These are phyloP conservation scores for Ophiostoma perfectum DNA, from an alignment of 2,329 filamentous ascomycete species.

Conservation along the genomic window DNA sequence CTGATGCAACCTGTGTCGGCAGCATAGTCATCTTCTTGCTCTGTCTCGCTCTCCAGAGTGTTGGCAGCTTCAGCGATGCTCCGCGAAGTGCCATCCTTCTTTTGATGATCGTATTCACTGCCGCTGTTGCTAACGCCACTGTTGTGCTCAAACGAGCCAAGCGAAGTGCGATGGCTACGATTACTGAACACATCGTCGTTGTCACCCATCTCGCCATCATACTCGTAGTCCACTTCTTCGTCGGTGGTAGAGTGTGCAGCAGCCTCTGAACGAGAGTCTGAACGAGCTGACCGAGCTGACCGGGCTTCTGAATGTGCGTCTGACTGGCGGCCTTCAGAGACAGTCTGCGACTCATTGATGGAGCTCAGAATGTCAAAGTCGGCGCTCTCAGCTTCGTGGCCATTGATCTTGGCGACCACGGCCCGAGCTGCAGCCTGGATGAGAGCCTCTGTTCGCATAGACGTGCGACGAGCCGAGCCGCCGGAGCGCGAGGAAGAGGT, in stretches of 20 bases:
- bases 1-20: slow-evolving; percentile 29
- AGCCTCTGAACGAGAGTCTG: not conserved
- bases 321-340: not conserved
- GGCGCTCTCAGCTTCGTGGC: slow-evolving; percentile 31
- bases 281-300: not conserved
- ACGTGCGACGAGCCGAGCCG: slow-evolving; percentile 36
- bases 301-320: not conserved
- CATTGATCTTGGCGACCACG: slow-evolving; percentile 45
- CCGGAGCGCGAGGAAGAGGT: slow-evolving; percentile 21
- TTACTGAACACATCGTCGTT: slow-evolving; percentile 54
- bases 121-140: slow-evolving; percentile 25
- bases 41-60: slow-evolving; percentile 18
- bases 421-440: slow-evolving; percentile 50
- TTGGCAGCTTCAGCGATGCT: slow-evolving; percentile 22
- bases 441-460: slow-evolving; percentile 45
- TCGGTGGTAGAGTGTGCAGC: not conserved
- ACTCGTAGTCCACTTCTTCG: slow-evolving; percentile 27
- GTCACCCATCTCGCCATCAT: slow-evolving; percentile 35
- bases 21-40: slow-evolving; percentile 17
- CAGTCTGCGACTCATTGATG: slow-evolving; percentile 12
- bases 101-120: slow-evolving; percentile 4
- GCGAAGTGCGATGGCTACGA: slow-evolving; percentile 51
- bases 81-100: slow-evolving; percentile 27
- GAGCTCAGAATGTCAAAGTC: slow-evolving; percentile 13
- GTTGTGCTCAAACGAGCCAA: slow-evolving; percentile 43